Percentiles rank a stretch among this genome's conserved stretches.
These are phyloP conservation scores for Suhomyces chickasaworum DNA, from an alignment of 1,139 yeast genomes.

Conservation along the genomic window DNA sequence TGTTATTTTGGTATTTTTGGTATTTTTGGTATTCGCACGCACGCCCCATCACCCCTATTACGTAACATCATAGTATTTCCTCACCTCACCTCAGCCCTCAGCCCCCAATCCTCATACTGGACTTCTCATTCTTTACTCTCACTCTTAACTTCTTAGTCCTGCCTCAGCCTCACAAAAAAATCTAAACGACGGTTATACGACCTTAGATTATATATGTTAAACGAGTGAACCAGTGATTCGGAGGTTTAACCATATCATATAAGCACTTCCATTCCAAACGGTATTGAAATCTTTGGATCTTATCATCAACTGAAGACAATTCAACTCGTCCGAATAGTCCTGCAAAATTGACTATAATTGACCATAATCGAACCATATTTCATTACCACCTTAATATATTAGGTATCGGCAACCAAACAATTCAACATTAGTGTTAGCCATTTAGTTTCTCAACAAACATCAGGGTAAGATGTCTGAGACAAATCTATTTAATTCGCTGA, in stretches of 20 bases:
- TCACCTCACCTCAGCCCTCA: too few species aligned
- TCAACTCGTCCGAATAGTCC: background rate
- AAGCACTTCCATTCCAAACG: background rate
- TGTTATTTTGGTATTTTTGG: too few species aligned
- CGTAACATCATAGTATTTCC: background rate
- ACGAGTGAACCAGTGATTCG: slow-evolving; percentile 4
- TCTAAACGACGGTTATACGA: slow-evolving; percentile 11
- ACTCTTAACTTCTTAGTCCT: too few species aligned
- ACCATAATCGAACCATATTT: background rate
- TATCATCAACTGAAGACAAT: background rate
- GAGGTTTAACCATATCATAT: background rate
- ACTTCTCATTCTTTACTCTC: too few species aligned
- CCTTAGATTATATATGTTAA: slow-evolving; percentile 4
- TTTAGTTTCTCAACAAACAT: slow-evolving; percentile 12
- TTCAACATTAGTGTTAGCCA: slow-evolving; percentile 10
- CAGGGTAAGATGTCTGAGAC: slow-evolving; percentile 10
- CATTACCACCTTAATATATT: background rate
- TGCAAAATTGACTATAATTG: slow-evolving; percentile 1
- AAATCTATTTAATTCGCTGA: background rate
- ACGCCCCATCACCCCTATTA: background rate
- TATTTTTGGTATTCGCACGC: too few species aligned
- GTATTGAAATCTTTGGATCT: background rate
- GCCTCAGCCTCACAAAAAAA: slow-evolving; percentile 10
- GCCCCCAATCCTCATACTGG: too few species aligned
- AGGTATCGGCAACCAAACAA: slow-evolving; percentile 1